Evolutionary conservation across 306 rosid species (phyloP).

Genomic region (Cicer cuneatum): DNA sequence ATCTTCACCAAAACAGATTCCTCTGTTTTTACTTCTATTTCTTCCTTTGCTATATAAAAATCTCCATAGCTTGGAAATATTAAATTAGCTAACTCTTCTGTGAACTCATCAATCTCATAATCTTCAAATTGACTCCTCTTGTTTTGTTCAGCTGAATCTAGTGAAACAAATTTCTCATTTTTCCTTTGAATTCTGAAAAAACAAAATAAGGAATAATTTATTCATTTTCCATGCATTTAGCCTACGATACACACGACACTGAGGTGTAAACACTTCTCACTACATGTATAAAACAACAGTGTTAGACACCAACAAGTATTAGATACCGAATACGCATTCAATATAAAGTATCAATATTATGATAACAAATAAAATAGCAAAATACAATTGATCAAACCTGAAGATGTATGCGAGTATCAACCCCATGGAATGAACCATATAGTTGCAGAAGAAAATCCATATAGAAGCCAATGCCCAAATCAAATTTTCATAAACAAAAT

Average conservation of each 20-base stretch:
- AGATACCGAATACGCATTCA: too few relatives aligned
- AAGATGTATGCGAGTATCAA: constrained; percentile 43
- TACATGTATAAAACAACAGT: too few relatives aligned
- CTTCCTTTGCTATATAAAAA: constrained; percentile 15
- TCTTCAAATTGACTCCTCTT: constrained; percentile 22
- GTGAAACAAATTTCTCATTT: constrained; percentile 15
- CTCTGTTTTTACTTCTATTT: constrained; percentile 34
- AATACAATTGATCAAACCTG: constrained; percentile 53
- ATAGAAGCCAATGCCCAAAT: constrained; percentile 50
- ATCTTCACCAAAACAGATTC: neutral
- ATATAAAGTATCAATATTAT: too few relatives aligned
- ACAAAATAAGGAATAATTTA: neutral
- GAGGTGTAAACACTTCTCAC: too few relatives aligned
- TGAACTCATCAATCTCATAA: constrained; percentile 43
- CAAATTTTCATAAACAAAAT: constrained; percentile 53
- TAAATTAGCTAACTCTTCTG: constrained; percentile 47
- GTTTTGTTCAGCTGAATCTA: neutral
- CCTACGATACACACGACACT: too few relatives aligned
- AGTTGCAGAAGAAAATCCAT: constrained; percentile 45
- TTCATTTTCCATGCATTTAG: neutral
- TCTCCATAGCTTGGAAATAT: constrained; percentile 41
- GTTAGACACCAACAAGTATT: too few relatives aligned
- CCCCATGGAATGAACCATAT: constrained; percentile 48
- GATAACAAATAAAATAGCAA: neutral
- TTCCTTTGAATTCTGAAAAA: constrained; percentile 50